These are phyloP conservation scores for Populus hybrid DNA, from an alignment of 441 rosid species.

Conservation along the genomic window DNA sequence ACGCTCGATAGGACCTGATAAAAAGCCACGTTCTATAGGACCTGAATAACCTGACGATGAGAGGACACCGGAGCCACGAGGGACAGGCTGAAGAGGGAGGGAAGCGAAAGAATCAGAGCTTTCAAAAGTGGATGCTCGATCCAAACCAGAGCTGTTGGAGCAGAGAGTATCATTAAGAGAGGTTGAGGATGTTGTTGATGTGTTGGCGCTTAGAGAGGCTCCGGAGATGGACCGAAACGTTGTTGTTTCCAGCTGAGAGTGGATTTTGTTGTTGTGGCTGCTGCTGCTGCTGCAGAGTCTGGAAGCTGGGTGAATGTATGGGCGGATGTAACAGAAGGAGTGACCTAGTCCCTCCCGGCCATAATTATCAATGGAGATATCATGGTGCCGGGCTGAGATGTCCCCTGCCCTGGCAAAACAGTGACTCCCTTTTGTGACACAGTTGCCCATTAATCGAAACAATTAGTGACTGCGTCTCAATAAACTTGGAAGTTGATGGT, in stretches of 20 bases:
- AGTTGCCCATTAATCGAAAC: constrained; percentile 34
- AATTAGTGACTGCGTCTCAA: not conserved
- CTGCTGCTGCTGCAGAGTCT: too few relatives aligned
- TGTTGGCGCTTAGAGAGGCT: constrained; percentile 53
- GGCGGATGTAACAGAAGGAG: constrained; percentile 46
- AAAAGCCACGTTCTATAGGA: constrained; percentile 65
- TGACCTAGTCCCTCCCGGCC: constrained; percentile 50
- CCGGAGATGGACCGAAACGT: constrained; percentile 49
- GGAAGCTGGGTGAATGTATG: constrained; percentile 32
- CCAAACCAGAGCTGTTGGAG: constrained; percentile 27
- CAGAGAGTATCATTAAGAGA: constrained; percentile 24
- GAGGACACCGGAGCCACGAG: constrained; percentile 38
- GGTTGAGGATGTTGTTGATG: constrained; percentile 39
- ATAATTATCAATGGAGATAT: constrained; percentile 16
- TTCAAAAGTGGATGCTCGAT: constrained; percentile 42
- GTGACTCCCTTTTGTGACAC: constrained; percentile 31
- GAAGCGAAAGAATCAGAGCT: constrained; percentile 44
- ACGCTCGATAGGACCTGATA: constrained; percentile 75
- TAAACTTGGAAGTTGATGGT: not conserved
- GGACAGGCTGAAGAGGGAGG: constrained; percentile 46
- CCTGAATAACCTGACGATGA: constrained; percentile 47
- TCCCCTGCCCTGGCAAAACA: constrained; percentile 32
- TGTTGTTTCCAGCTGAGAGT: constrained; percentile 36
- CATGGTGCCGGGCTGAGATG: constrained; percentile 31
- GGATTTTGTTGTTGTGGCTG: constrained; percentile 12